Conservation (phyloP, 2,329 filamentous ascomycete species). For the Stachybotrys echinatus region DNA sequence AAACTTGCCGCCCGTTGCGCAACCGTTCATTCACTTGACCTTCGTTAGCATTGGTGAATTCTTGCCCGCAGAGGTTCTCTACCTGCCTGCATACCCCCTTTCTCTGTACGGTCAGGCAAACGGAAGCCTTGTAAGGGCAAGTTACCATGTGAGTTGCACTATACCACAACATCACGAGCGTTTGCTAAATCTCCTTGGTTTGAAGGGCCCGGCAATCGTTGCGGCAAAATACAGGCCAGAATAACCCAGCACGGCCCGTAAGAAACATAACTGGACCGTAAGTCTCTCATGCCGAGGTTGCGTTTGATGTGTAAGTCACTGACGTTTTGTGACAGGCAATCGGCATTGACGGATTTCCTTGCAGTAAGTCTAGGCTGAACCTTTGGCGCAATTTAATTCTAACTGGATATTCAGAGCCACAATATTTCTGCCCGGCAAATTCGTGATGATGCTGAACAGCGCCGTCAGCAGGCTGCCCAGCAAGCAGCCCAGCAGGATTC, state of each 20-base stretch:
- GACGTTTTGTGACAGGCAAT: constrained; percentile 30
- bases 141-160: neutral
- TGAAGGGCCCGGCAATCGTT: neutral
- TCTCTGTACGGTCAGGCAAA: neutral
- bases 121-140: neutral
- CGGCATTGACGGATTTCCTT: constrained; percentile 49
- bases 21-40: no score
- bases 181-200: no score
- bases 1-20: neutral
- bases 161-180: no score
- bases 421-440: constrained; percentile 63
- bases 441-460: constrained; percentile 40
- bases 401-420: constrained; percentile 46
- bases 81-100: no score
- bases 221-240: neutral
- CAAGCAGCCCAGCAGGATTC: constrained; percentile 8
- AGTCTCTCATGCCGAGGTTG: constrained; percentile 8
- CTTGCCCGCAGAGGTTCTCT: no score
- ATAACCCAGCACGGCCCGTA: constrained; percentile 10
- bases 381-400: constrained; percentile 6
- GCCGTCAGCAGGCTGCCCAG: constrained; percentile 36
- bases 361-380: constrained; percentile 28
- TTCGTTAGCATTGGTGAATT: no score
- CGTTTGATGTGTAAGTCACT: constrained; percentile 1
- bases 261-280: constrained; percentile 35